Conservation (phyloP, 179 eudicot genomes). For the Beta corolliflora region DNA sequence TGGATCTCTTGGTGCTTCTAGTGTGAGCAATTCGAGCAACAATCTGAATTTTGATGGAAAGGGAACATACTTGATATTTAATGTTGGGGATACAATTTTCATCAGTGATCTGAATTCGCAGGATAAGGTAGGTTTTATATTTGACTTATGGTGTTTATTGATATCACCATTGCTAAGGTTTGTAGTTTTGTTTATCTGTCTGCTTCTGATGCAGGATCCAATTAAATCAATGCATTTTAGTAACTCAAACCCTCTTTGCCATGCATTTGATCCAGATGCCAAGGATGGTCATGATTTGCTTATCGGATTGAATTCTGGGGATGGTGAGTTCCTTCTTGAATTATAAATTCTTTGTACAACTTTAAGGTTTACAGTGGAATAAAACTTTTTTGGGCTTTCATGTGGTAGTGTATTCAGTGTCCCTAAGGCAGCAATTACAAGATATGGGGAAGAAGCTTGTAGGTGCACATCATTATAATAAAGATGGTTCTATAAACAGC, state of each 20-base stretch:
- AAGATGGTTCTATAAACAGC: constrained; percentile 70
- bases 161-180: background rate
- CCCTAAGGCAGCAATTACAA: constrained; percentile 84
- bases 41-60: constrained; percentile 78
- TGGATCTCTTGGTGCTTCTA: constrained; percentile 62
- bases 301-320: constrained; percentile 81
- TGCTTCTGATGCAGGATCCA: constrained; percentile 67
- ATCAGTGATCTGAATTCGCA: constrained; percentile 79
- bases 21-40: constrained; percentile 41
- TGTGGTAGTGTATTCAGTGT: constrained; percentile 76
- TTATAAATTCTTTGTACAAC: background rate
- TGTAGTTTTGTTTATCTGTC: constrained; percentile 15
- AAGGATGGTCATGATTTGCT: constrained; percentile 96
- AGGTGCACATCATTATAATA: constrained; percentile 90
- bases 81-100: constrained; percentile 85
- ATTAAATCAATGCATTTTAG: constrained; percentile 82
- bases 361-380: background rate
- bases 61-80: constrained; percentile 82
- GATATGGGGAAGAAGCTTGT: constrained; percentile 90
- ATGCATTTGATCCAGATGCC: constrained; percentile 85
- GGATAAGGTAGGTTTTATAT: constrained; percentile 66
- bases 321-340: constrained; percentile 54
- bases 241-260: constrained; percentile 88
- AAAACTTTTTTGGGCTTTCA: background rate
- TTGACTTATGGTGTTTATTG: background rate